These are phyloP conservation scores for Diaporthe sp. DNA, from an alignment of 2,329 filamentous ascomycete genomes.

Conservation along the genomic window DNA sequence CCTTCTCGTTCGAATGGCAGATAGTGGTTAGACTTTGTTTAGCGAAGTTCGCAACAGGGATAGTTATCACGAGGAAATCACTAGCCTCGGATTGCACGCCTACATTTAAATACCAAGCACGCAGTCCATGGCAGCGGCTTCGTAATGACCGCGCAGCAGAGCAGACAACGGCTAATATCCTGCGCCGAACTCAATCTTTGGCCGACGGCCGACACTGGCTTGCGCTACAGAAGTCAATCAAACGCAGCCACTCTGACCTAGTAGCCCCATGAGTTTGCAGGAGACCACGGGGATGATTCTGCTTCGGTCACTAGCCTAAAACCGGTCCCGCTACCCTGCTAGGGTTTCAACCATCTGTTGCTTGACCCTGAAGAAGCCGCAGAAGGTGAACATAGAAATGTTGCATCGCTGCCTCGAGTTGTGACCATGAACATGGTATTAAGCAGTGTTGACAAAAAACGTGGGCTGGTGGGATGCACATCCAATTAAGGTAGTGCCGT, in stretches of 20 bases:
- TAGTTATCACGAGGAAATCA: background rate
- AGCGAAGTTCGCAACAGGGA: background rate
- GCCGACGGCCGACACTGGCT: background rate
- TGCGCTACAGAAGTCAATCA: constrained; percentile 4
- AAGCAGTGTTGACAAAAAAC: background rate
- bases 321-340: background rate
- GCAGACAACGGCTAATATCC: background rate
- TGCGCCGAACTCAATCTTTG: background rate
- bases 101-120: background rate
- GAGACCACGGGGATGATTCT: constrained; percentile 3
- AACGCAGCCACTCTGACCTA: background rate
- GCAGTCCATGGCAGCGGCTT: background rate
- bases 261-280: background rate
- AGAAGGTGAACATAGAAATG: background rate
- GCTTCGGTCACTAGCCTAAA: constrained; percentile 8
- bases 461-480: background rate
- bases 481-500: background rate
- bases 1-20: background rate
- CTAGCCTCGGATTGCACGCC: background rate
- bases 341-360: background rate
- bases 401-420: too few relatives aligned
- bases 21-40: background rate
- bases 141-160: background rate
- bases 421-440: background rate
- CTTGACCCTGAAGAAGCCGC: background rate